Evolutionary conservation across 768 basidiomycete genomes (phyloP).

Genomic region (Gymnopilus dilepis): DNA sequence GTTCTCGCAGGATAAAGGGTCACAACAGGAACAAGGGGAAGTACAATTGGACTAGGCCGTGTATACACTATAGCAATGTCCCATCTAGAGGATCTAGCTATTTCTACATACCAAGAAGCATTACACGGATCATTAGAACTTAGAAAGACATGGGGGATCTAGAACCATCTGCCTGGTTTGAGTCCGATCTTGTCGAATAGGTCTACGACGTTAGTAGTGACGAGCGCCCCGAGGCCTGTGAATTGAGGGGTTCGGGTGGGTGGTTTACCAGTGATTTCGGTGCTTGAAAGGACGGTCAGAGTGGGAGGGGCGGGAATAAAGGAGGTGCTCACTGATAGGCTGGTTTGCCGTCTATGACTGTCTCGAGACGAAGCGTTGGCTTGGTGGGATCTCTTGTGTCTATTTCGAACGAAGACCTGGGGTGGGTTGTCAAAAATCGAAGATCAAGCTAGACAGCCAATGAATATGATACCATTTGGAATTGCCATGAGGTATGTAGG

Average conservation of each 20-base stretch:
- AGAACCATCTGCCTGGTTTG: constrained; percentile 63
- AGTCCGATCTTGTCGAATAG: constrained; percentile 63
- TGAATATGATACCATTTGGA: constrained; percentile 58
- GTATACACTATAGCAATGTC: neutral
- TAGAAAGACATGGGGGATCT: constrained; percentile 7
- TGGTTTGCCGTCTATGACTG: constrained; percentile 62
- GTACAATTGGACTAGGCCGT: constrained; percentile 5
- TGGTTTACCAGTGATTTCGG: constrained; percentile 54
- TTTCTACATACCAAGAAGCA: constrained; percentile 2
- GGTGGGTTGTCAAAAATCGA: too few relatives aligned
- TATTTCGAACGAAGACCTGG: constrained; percentile 71
- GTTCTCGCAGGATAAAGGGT: constrained; percentile 52
- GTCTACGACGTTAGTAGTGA: constrained; percentile 54
- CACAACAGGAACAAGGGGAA: constrained; percentile 3
- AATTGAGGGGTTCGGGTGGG: constrained; percentile 41
- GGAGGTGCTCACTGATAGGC: constrained; percentile 52
- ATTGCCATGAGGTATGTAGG: constrained; percentile 70
- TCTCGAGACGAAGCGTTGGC: constrained; percentile 61
- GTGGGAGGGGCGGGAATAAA: neutral
- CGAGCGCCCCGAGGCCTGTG: constrained; percentile 48
- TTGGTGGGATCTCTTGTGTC: constrained; percentile 59
- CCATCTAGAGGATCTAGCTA: constrained; percentile 3
- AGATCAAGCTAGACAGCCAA: too few relatives aligned
- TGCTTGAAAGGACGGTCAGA: constrained; percentile 35
- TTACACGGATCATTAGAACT: too few relatives aligned